Conservation (phyloP, 768 basidiomycete genomes). For the Lactarius psammicola region DNA sequence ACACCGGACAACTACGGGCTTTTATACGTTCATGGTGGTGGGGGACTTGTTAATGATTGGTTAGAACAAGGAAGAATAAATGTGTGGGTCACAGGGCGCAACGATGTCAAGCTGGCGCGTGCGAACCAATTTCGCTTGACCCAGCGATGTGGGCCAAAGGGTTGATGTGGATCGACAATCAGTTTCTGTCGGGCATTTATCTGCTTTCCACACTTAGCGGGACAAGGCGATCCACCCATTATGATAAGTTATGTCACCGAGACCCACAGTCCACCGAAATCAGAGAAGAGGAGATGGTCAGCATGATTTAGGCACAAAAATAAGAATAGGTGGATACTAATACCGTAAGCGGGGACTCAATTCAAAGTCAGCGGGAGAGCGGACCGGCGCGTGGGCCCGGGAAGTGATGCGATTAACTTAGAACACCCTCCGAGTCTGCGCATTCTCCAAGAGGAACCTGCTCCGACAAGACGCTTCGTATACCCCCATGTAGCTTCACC, state of each 20-base stretch:
- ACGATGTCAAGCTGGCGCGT: neutral
- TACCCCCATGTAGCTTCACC: too few species aligned
- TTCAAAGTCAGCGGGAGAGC: too few species aligned
- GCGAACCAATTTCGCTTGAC: neutral
- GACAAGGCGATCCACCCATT: neutral
- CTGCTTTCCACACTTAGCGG: neutral
- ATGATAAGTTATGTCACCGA: neutral
- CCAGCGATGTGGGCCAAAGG: neutral
- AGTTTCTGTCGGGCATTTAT: neutral
- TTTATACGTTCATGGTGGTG: neutral
- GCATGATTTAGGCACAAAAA: neutral
- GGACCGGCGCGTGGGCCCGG: too few species aligned
- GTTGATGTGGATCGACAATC: neutral
- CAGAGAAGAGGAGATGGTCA: neutral
- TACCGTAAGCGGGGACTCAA: too few species aligned
- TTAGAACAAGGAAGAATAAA: too few species aligned
- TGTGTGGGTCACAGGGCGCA: neutral
- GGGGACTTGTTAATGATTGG: neutral
- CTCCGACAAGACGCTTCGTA: too few species aligned
- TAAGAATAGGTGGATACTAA: too few species aligned
- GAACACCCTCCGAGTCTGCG: too few species aligned
- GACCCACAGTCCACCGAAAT: neutral
- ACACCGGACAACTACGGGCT: neutral
- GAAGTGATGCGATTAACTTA: too few species aligned
- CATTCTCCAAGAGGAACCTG: too few species aligned